Evolutionary conservation across 2,329 filamentous ascomycete genomes (phyloP).

Genomic region (Sporothrix variecibatus): DNA sequence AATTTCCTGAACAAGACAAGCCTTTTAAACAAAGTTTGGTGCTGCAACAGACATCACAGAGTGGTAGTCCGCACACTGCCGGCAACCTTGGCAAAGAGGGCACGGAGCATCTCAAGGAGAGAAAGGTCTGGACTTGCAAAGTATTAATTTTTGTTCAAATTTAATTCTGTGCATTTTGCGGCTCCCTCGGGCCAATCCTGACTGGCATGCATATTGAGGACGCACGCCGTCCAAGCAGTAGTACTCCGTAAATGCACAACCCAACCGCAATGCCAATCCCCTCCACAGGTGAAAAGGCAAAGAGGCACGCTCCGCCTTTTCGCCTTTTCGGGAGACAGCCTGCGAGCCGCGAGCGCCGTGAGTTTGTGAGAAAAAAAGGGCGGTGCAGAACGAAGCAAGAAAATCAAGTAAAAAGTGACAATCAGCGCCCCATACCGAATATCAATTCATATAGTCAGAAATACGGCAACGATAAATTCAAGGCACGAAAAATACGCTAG

Average conservation of each 20-base stretch:
- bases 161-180: not conserved
- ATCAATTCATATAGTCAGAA: not conserved
- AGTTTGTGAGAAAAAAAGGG: not conserved
- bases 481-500: not conserved
- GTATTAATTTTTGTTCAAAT: not conserved
- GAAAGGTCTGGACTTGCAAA: not conserved
- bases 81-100: not conserved
- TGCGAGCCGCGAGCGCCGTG: not conserved
- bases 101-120: not conserved
- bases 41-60: constrained; percentile 8
- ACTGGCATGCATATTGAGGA: not conserved
- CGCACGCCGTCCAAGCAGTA: too few species aligned
- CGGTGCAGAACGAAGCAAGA: not conserved
- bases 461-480: not conserved
- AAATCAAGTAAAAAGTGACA: not conserved
- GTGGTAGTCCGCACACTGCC: not conserved
- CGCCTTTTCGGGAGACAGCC: not conserved
- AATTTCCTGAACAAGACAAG: not conserved
- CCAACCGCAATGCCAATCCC: too few species aligned
- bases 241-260: not conserved
- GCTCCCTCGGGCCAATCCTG: not conserved
- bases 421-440: not conserved
- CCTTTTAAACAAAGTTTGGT: not conserved
- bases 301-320: not conserved
- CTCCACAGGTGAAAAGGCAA: not conserved